These are phyloP conservation scores for Chlamydomonas eustigma DNA, from an alignment of 139 green algal genomes.

Conservation along the genomic window DNA sequence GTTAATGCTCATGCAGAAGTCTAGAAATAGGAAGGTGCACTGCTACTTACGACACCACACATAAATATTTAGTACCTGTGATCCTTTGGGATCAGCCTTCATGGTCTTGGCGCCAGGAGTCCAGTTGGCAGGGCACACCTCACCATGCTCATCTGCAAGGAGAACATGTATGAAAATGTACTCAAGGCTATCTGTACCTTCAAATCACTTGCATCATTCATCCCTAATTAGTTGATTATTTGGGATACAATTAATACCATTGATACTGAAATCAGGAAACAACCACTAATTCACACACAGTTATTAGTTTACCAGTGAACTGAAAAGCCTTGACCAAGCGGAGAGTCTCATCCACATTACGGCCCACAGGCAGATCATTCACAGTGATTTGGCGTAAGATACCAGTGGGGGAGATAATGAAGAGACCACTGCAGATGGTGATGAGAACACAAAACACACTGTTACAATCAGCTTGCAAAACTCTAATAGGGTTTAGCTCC, in stretches of 20 bases:
- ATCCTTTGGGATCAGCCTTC: constrained; percentile 59
- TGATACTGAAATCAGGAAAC: not conserved
- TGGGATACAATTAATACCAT: too few relatives aligned
- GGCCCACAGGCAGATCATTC: constrained; percentile 93
- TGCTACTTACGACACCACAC: too few relatives aligned
- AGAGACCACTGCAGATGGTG: constrained; percentile 61
- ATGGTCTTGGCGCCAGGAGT: constrained; percentile 72
- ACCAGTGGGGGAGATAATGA: constrained; percentile 89
- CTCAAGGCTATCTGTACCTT: too few relatives aligned
- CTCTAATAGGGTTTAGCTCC: not conserved
- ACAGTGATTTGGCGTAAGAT: constrained; percentile 93
- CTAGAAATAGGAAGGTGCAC: too few relatives aligned
- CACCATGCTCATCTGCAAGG: constrained; percentile 78
- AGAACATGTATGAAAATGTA: too few relatives aligned
- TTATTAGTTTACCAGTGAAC: constrained; percentile 4
- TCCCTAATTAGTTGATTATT: too few relatives aligned
- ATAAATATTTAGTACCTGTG: constrained; percentile 33
- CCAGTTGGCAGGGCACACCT: constrained; percentile 83
- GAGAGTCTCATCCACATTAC: constrained; percentile 93
- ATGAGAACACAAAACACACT: not conserved
- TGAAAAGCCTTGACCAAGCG: constrained; percentile 89
- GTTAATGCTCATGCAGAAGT: too few relatives aligned
- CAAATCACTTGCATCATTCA: too few relatives aligned
- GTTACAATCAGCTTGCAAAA: not conserved
- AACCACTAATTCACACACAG: not conserved